phyloP scores from a whole-genome alignment of 805 yeast species.

The Saccharomycopsis guyanensis region DNA sequence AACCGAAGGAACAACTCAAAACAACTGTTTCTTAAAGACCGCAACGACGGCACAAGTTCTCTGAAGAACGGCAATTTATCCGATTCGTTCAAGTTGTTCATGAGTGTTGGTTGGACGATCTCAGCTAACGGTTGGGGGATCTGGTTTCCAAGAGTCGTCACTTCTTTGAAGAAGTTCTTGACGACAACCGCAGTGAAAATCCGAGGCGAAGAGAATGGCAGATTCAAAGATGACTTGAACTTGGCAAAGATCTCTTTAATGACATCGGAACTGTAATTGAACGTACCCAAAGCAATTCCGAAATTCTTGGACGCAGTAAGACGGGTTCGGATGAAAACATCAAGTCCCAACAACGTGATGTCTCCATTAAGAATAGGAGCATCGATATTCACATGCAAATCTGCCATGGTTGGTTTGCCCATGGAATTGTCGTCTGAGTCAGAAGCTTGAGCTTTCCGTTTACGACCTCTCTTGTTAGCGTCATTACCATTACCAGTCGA shows the following conservation, averaged over 20 bases:
- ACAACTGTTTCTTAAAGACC: slow-evolving; percentile 81
- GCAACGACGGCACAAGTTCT: slow-evolving; percentile 80
- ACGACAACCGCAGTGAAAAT: slow-evolving; percentile 60
- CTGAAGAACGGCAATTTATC: slow-evolving; percentile 41
- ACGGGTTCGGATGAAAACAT: slow-evolving; percentile 67
- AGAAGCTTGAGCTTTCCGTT: slow-evolving; percentile 34
- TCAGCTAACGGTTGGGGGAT: neutral
- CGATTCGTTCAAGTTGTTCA: slow-evolving; percentile 32
- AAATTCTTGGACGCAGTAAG: slow-evolving; percentile 67
- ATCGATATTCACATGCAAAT: slow-evolving; percentile 75
- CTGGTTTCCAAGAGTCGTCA: slow-evolving; percentile 23
- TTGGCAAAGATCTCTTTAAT: slow-evolving; percentile 24
- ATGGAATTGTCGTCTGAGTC: slow-evolving; percentile 19
- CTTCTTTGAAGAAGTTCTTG: slow-evolving; percentile 50
- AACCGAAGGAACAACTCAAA: slow-evolving; percentile 74
- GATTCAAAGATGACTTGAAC: slow-evolving; percentile 36
- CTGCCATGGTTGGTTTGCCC: slow-evolving; percentile 44
- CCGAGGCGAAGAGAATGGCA: slow-evolving; percentile 76
- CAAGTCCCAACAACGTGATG: slow-evolving; percentile 72
- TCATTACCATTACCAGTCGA: slow-evolving; percentile 24
- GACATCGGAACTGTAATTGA: slow-evolving; percentile 36
- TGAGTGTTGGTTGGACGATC: slow-evolving; percentile 10
- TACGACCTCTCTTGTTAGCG: slow-evolving; percentile 34
- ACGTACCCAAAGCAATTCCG: slow-evolving; percentile 55
- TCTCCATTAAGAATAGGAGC: slow-evolving; percentile 91